These are phyloP conservation scores for Kockiozyma suomiensis DNA, from an alignment of 805 yeast species.

Conservation along the genomic window DNA sequence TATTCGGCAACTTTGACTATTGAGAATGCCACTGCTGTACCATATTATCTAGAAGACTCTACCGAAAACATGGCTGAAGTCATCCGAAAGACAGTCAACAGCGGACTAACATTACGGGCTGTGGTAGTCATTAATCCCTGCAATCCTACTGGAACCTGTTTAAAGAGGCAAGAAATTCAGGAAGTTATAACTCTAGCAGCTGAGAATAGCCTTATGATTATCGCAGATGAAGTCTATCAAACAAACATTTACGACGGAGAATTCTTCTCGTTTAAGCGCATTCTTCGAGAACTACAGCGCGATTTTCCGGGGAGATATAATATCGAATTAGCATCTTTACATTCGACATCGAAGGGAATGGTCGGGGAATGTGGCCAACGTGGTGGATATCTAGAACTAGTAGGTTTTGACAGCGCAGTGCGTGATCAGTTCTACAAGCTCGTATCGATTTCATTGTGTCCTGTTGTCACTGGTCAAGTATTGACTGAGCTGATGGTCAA, in stretches of 20 bases:
- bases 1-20: constrained; percentile 93
- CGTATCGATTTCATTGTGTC: constrained; percentile 88
- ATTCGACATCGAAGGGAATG: constrained; percentile 95
- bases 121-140: constrained; percentile 97
- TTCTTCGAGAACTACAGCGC: constrained; percentile 64
- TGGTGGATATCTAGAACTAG: constrained; percentile 96
- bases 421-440: constrained; percentile 74
- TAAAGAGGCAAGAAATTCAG: constrained; percentile 64
- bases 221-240: constrained; percentile 98
- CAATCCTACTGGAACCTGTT: constrained; percentile 93
- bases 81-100: constrained; percentile 51
- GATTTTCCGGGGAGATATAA: constrained; percentile 58
- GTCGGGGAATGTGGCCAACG: constrained; percentile 99
- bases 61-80: constrained; percentile 61
- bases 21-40: constrained; percentile 78
- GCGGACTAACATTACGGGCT: constrained; percentile 69
- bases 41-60: constrained; percentile 81
- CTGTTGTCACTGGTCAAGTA: constrained; percentile 94
- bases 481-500: constrained; percentile 89
- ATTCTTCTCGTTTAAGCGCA: constrained; percentile 82
- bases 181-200: constrained; percentile 80
- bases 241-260: constrained; percentile 72
- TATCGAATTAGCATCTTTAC: constrained; percentile 89
- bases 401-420: constrained; percentile 77
- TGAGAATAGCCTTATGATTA: constrained; percentile 75